These are phyloP conservation scores for Nakaseomyces glabratus DNA, from an alignment of 1,139 yeast species.

Conservation along the genomic window DNA sequence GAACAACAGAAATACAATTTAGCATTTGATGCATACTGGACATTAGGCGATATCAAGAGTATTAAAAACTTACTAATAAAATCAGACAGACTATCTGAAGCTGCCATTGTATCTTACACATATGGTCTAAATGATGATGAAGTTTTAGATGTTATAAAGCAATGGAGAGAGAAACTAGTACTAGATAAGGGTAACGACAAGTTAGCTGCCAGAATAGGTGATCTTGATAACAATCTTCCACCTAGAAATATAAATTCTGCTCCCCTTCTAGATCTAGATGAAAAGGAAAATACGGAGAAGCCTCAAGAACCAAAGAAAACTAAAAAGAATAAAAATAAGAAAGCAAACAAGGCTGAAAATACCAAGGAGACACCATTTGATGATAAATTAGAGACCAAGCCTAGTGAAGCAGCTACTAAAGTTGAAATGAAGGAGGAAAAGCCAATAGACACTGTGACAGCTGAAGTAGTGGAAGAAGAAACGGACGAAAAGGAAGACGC, in stretches of 20 bases:
- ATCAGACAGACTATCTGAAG: constrained; percentile 73
- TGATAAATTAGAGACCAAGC: too few species aligned
- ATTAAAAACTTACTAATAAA: constrained; percentile 60
- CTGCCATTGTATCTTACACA: constrained; percentile 69
- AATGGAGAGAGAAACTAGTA: constrained; percentile 58
- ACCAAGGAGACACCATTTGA: too few species aligned
- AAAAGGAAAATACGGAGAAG: constrained; percentile 8
- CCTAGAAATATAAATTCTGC: constrained; percentile 18
- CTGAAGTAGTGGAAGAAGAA: constrained; percentile 5
- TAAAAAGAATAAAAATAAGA: constrained; percentile 9
- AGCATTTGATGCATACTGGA: constrained; percentile 91
- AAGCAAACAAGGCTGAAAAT: too few species aligned
- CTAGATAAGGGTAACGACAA: constrained; percentile 42
- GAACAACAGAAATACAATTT: constrained; percentile 71
- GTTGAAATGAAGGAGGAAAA: constrained; percentile 23
- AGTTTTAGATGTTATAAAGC: constrained; percentile 40
- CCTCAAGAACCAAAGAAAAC: constrained; percentile 14
- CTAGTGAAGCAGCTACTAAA: constrained; percentile 11
- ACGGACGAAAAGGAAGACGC: constrained; percentile 6
- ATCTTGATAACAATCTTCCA: constrained; percentile 29
- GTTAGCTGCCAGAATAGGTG: constrained; percentile 52
- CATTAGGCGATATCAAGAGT: constrained; percentile 57
- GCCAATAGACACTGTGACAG: constrained; percentile 12
- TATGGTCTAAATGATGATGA: constrained; percentile 48
- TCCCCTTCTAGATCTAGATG: constrained; percentile 33